Base-by-base conservation (phyloP, 768 basidiomycete species). In the Mycena rebaudengoi region DNA sequence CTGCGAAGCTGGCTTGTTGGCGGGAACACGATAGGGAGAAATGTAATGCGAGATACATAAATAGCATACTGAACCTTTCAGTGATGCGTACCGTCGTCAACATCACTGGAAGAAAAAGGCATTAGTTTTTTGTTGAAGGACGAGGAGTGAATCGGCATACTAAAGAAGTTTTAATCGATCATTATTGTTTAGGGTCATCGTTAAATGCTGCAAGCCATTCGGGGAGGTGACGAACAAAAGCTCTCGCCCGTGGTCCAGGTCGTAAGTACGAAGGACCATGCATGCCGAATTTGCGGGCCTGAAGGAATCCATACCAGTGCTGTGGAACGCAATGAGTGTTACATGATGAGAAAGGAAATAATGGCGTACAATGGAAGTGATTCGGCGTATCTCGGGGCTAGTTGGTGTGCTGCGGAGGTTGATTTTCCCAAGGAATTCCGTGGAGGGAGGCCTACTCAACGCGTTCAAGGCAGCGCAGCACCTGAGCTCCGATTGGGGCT, bases 361-460 rank as follows among this genome's bases (percentile, higher is more conserved):
- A 30, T 28, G 18, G 50, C 70, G 53, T 35, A 73, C 72, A 33
- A 74, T 74, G 7, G 69, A 69, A 18, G 69, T 70, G 59, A 70
- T 73, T 41, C 67, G 70, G 21, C 73, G 65, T 72, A 74, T 74
- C 13, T 35, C 43, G 2, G 70, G 72, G n/a, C n/a, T n/a, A n/a
- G n/a, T n/a, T n/a, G n/a, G n/a, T n/a, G n/a, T n/a, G n/a, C n/a
- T n/a, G n/a, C n/a, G n/a, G n/a, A n/a, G n/a, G n/a, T n/a, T n/a
- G n/a, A n/a, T n/a, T n/a, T n/a, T n/a, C n/a, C n/a, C n/a, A n/a
- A n/a, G n/a, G n/a, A n/a, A n/a, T n/a, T n/a, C n/a, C n/a, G n/a
- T n/a, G n/a, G n/a, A n/a, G n/a, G n/a, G n/a, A n/a, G n/a, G n/a
- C n/a, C n/a, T n/a, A n/a, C n/a, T n/a, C n/a, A n/a, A n/a, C n/a